phyloP scores from a whole-genome alignment of 208 protist genomes.

The Crithidia expoeki region DNA sequence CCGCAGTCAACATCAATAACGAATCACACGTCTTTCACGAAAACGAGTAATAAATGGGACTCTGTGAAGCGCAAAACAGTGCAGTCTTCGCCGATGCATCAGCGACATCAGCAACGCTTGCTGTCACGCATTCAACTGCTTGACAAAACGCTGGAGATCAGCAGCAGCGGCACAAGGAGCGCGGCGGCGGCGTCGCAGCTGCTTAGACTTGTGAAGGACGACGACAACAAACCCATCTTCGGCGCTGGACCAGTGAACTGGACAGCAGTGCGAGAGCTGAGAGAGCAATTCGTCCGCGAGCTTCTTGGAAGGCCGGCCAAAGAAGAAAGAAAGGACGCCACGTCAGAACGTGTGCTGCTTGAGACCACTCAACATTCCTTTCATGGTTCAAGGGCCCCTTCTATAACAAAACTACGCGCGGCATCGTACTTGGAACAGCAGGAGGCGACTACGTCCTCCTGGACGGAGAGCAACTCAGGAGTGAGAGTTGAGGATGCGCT shows the following conservation, averaged over 20 bases:
- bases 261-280: background rate
- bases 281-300: conserved; percentile 3
- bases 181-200: background rate
- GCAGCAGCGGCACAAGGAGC: background rate
- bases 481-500: background rate
- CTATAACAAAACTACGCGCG: background rate
- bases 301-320: background rate
- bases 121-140: conserved; percentile 17
- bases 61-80: no score
- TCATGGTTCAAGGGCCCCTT: no score
- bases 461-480: background rate
- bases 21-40: no score
- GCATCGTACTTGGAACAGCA: background rate
- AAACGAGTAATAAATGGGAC: no score
- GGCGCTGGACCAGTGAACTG: conserved; percentile 4
- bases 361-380: no score
- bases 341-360: no score
- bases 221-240: conserved; percentile 2
- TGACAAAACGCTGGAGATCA: conserved; percentile 3
- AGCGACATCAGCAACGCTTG: conserved; percentile 2
- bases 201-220: background rate
- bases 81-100: no score
- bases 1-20: no score
- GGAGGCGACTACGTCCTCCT: background rate
- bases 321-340: no score